phyloP scores from a whole-genome alignment of 148 eudicot genomes.

The Drosera capensis region DNA sequence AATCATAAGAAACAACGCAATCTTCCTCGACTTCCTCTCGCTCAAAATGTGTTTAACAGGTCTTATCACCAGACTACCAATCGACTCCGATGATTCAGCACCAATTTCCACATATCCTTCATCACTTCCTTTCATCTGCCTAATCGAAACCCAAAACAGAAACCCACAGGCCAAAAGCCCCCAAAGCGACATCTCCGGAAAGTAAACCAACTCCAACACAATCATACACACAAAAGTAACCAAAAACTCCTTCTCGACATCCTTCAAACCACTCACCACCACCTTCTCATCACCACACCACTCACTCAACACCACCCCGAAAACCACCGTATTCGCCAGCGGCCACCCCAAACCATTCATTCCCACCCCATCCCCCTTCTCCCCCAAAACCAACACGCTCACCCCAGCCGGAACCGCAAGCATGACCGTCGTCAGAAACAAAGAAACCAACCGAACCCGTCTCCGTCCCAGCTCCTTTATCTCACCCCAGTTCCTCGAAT shows the following conservation, averaged over 20 bases:
- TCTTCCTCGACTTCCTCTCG: constrained; percentile 92
- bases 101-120: constrained; percentile 52
- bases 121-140: constrained; percentile 40
- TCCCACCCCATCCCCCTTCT: constrained; percentile 61
- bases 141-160: constrained; percentile 54
- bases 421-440: constrained; percentile 60
- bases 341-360: constrained; percentile 65
- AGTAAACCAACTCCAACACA: constrained; percentile 72
- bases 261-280: constrained; percentile 37
- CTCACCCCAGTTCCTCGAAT: constrained; percentile 41
- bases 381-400: constrained; percentile 74
- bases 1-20: constrained; percentile 91
- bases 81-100: constrained; percentile 44
- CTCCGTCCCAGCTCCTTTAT: constrained; percentile 53
- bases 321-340: constrained; percentile 74
- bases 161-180: constrained; percentile 75
- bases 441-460: constrained; percentile 48
- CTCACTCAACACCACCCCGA: constrained; percentile 91
- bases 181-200: constrained; percentile 91
- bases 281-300: constrained; percentile 55
- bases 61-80: constrained; percentile 42
- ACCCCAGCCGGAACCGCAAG: constrained; percentile 71
- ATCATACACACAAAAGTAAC: constrained; percentile 68
- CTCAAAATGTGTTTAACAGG: constrained; percentile 72
- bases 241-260: constrained; percentile 63